A percentile compares a stretch with the other conserved stretches of the same genome.
Conservation (phyloP, 2,329 filamentous ascomycete species). For the Alternaria solani region DNA sequence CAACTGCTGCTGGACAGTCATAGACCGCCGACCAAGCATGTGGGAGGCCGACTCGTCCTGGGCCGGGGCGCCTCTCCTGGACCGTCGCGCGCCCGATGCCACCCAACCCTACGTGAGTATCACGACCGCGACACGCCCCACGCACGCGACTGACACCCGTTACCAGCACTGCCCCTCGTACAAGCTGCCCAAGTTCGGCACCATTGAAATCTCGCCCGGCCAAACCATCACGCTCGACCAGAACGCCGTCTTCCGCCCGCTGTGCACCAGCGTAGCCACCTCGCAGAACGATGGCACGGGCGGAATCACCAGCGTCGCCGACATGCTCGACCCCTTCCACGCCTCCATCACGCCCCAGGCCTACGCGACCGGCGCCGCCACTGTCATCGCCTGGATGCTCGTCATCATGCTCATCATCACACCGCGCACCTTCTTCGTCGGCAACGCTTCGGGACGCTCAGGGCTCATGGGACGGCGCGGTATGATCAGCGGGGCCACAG, state of each 20-base stretch:
- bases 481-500: constrained; percentile 80
- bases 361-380: constrained; percentile 91
- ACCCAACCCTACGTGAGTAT: constrained; percentile 44
- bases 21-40: constrained; percentile 44
- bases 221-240: constrained; percentile 67
- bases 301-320: constrained; percentile 62
- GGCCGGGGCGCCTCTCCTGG: constrained; percentile 33
- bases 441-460: constrained; percentile 69
- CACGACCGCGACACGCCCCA: constrained; percentile 7
- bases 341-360: constrained; percentile 91
- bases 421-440: constrained; percentile 90
- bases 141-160: constrained; percentile 31
- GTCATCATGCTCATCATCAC: constrained; percentile 94
- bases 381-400: constrained; percentile 88
- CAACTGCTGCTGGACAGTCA: constrained; percentile 47
- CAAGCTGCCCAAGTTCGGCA: constrained; percentile 66
- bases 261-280: constrained; percentile 57
- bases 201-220: constrained; percentile 62
- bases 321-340: constrained; percentile 88
- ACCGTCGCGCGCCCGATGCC: constrained; percentile 35
- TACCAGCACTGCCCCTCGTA: constrained; percentile 67
- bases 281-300: constrained; percentile 48
- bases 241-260: constrained; percentile 67
- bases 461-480: constrained; percentile 82
- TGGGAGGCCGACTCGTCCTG: constrained; percentile 35